phyloP scores from a whole-genome alignment of 2,329 filamentous ascomycete genomes.

The Hymenoscyphus fructigenus region DNA sequence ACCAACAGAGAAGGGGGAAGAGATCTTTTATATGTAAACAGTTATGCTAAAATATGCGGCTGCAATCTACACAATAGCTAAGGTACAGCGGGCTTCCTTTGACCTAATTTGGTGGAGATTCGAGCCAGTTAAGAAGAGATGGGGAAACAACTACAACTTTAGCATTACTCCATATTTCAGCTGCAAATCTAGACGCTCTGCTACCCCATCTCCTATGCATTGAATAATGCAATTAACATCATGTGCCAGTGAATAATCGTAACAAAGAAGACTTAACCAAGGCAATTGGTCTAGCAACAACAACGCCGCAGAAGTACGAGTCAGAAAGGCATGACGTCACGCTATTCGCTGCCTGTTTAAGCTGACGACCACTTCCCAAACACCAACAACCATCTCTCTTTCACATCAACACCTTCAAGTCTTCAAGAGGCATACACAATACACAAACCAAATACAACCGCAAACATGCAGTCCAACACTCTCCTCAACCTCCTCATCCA shows the following conservation, averaged over 20 bases:
- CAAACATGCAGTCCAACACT: conserved; percentile 5
- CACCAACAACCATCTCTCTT: neutral
- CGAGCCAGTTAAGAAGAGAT: no score
- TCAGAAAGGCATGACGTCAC: neutral
- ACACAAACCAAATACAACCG: neutral
- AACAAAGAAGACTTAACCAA: neutral
- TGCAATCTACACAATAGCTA: no score
- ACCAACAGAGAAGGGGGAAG: no score
- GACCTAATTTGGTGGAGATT: no score
- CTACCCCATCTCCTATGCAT: neutral
- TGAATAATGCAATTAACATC: neutral
- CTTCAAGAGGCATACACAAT: neutral
- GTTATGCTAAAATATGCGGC: no score
- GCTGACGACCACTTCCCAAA: neutral
- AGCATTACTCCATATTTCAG: no score
- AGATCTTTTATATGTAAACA: no score
- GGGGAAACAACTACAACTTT: no score
- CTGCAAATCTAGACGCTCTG: neutral
- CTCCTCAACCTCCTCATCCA: conserved; percentile 49
- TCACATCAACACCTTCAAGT: conserved; percentile 2
- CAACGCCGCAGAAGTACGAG: neutral
- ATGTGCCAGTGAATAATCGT: neutral
- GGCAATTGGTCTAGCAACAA: neutral
- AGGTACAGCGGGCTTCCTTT: no score
- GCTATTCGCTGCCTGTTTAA: neutral